Conservation (phyloP, 495 filamentous ascomycete species). For the Baudoinia panamericana region DNA sequence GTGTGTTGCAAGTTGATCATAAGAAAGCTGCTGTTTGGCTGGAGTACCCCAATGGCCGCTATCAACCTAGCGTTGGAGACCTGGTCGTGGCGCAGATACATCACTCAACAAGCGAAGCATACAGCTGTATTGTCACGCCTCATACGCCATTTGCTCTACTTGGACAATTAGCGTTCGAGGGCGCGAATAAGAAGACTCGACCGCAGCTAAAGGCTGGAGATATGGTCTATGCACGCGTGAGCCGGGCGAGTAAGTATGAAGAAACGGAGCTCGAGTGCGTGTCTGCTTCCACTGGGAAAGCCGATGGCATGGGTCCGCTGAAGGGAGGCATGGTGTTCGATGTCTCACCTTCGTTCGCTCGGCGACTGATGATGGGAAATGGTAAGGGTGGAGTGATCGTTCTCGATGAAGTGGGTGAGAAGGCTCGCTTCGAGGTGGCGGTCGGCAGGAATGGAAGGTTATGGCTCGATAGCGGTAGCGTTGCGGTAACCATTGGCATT, state of each 20-base stretch:
- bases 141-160: slow-evolving; percentile 64
- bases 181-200: slow-evolving; percentile 80
- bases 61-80: slow-evolving; percentile 63
- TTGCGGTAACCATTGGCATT: slow-evolving; percentile 56
- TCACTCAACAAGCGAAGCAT: slow-evolving; percentile 59
- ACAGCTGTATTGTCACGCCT: slow-evolving; percentile 55
- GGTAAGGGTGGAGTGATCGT: slow-evolving; percentile 53
- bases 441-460: slow-evolving; percentile 88
- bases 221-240: slow-evolving; percentile 74
- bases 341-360: slow-evolving; percentile 65
- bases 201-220: slow-evolving; percentile 60
- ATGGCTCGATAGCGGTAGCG: slow-evolving; percentile 66
- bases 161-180: slow-evolving; percentile 80
- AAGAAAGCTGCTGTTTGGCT: slow-evolving; percentile 72
- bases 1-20: slow-evolving; percentile 58
- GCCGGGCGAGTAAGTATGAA: slow-evolving; percentile 61
- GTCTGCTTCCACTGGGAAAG: slow-evolving; percentile 70
- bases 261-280: slow-evolving; percentile 86
- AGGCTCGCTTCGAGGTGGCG: slow-evolving; percentile 78
- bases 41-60: slow-evolving; percentile 56
- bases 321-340: slow-evolving; percentile 79
- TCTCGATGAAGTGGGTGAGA: slow-evolving; percentile 70
- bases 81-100: slow-evolving; percentile 74
- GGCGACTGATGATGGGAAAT: slow-evolving; percentile 58
- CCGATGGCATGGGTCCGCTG: slow-evolving; percentile 76